Conservation (phyloP, 148 eudicot species). For the Silene conica region DNA sequence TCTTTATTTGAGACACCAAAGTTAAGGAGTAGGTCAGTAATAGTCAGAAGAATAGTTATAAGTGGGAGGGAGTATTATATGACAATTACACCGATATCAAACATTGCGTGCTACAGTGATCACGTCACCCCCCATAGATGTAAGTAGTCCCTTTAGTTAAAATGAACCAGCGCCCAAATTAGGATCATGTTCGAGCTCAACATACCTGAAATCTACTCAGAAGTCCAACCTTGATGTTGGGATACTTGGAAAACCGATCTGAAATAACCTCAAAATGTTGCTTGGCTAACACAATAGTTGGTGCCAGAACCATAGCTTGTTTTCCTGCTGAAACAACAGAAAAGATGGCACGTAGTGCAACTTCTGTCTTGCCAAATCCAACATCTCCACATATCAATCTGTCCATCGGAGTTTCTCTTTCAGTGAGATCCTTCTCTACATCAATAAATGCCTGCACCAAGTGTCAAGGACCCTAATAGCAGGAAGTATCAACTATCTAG, state of each 20-base stretch:
- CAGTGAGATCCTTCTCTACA: conserved; percentile 90
- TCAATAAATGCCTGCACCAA: conserved; percentile 82
- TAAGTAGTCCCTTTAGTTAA: background rate
- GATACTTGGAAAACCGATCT: conserved; percentile 67
- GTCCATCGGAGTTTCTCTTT: conserved; percentile 97
- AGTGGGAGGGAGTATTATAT: too few species aligned
- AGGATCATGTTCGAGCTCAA: conserved; percentile 10
- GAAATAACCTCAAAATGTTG: conserved; percentile 87
- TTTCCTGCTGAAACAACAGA: conserved; percentile 91
- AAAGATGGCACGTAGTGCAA: conserved; percentile 89
- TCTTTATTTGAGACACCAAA: background rate
- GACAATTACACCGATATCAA: background rate
- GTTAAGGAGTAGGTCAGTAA: background rate
- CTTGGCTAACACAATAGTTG: conserved; percentile 92
- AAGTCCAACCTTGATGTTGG: conserved; percentile 69
- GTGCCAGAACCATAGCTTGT: conserved; percentile 96
- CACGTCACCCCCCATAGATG: background rate
- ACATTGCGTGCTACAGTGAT: background rate
- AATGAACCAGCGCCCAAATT: background rate
- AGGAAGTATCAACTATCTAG: conserved; percentile 10
- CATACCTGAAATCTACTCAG: conserved; percentile 95
- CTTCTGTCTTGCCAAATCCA: conserved; percentile 98
- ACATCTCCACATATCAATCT: conserved; percentile 97
- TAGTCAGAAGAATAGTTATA: background rate
- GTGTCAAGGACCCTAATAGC: conserved; percentile 35